Evolutionary conservation across 2,329 filamentous ascomycete species (phyloP).

Genomic region (Colletotrichum filicis): DNA sequence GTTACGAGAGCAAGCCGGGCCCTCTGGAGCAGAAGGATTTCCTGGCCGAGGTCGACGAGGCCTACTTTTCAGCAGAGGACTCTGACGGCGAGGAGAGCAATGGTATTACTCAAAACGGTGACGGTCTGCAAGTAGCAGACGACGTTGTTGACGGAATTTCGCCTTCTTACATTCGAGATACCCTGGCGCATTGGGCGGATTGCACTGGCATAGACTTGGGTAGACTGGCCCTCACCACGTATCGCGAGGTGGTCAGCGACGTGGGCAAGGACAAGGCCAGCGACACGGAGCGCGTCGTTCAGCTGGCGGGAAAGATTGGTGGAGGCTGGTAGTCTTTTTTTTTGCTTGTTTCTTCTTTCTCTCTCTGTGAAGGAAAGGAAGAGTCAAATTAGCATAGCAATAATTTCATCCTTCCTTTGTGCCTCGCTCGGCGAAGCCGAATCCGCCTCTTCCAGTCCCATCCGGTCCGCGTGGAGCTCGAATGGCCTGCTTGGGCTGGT

Average conservation of each 20-base stretch:
- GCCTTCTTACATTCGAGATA: conserved; percentile 71
- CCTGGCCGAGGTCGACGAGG: conserved; percentile 85
- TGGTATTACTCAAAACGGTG: conserved; percentile 37
- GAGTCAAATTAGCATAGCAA: conserved; percentile 11
- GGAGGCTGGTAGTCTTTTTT: conserved; percentile 81
- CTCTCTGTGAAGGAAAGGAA: neutral
- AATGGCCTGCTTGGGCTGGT: conserved; percentile 75
- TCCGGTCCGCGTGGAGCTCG: conserved; percentile 84
- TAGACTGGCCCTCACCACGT: conserved; percentile 85
- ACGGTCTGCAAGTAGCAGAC: conserved; percentile 46
- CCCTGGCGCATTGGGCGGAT: conserved; percentile 80
- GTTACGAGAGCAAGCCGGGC: conserved; percentile 66
- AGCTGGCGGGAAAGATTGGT: conserved; percentile 89
- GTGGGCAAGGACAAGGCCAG: conserved; percentile 80
- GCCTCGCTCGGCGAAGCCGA: conserved; percentile 78
- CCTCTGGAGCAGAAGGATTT: conserved; percentile 87
- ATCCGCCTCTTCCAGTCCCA: conserved; percentile 78
- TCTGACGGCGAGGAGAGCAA: conserved; percentile 45
- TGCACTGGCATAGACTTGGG: conserved; percentile 77
- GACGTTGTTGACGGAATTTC: conserved; percentile 74
- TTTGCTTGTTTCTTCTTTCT: neutral
- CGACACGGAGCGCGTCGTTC: conserved; percentile 85
- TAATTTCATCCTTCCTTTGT: conserved; percentile 57
- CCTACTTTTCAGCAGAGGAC: conserved; percentile 84
- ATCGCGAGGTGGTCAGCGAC: conserved; percentile 92